Evolutionary conservation across 495 filamentous ascomycete species (phyloP).

Genomic region (Tuber aestivum): DNA sequence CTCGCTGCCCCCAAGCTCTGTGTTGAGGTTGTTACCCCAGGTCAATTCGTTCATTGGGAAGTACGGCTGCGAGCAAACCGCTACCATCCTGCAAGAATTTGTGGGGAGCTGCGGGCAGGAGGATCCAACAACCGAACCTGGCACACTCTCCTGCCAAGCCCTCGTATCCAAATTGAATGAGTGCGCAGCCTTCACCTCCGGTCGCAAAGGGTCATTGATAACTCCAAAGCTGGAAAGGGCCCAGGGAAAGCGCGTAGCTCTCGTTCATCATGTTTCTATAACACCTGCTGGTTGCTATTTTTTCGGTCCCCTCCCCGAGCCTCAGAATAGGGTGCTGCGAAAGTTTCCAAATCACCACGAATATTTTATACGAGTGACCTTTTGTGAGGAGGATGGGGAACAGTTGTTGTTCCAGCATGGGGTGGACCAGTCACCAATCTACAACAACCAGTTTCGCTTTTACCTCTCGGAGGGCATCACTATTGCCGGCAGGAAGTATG

Average conservation of each 20-base stretch:
- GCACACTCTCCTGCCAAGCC: conserved; percentile 45
- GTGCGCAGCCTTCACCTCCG: conserved; percentile 42
- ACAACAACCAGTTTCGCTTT: conserved; percentile 51
- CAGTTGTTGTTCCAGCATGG: conserved; percentile 54
- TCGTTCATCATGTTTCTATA: conserved; percentile 58
- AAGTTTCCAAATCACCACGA: conserved; percentile 59
- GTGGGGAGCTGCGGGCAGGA: conserved; percentile 19
- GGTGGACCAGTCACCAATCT: conserved; percentile 53
- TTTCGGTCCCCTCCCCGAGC: conserved; percentile 63
- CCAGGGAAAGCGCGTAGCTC: conserved; percentile 37
- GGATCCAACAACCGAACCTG: conserved; percentile 43
- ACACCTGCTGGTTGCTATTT: conserved; percentile 65
- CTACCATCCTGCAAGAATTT: conserved; percentile 25
- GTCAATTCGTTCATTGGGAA: conserved; percentile 14
- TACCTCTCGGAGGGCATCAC: conserved; percentile 42
- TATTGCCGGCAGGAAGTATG: conserved; percentile 58
- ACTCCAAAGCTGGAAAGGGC: conserved; percentile 26
- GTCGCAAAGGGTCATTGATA: conserved; percentile 23
- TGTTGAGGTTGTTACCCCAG: conserved; percentile 28
- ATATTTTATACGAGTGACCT: conserved; percentile 64
- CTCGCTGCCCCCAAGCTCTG: conserved; percentile 28
- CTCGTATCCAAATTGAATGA: conserved; percentile 48
- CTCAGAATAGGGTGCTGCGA: conserved; percentile 67
- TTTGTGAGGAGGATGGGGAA: conserved; percentile 67
- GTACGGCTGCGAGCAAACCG: conserved; percentile 18